Evolutionary conservation across 495 filamentous ascomycete species (phyloP).

Genomic region (Acidiella bohemica): DNA sequence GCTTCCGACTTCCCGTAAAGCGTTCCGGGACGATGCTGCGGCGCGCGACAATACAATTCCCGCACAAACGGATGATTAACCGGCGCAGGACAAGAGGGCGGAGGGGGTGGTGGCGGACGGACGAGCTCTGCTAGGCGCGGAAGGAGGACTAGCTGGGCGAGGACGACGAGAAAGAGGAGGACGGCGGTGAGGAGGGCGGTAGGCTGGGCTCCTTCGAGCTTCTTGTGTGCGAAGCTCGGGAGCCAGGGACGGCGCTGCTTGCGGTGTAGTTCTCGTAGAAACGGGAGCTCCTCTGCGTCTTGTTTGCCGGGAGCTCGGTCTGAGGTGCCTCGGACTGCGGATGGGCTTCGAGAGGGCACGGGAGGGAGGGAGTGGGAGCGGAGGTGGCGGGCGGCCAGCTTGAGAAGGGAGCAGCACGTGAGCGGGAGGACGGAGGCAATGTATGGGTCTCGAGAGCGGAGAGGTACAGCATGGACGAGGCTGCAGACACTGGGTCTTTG

Average conservation of each 20-base stretch:
- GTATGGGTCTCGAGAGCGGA: too few relatives aligned
- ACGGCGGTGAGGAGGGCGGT: conserved; percentile 7
- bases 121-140: conserved; percentile 6
- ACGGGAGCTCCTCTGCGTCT: conserved; percentile 11
- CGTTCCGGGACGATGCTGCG: conserved; percentile 10
- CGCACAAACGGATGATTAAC: conserved; percentile 17
- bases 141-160: conserved; percentile 11
- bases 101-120: conserved; percentile 1
- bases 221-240: neutral
- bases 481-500: too few relatives aligned
- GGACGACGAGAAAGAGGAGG: conserved; percentile 11
- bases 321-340: neutral
- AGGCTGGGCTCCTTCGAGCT: neutral
- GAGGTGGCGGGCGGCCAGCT: conserved; percentile 9
- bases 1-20: conserved; percentile 14
- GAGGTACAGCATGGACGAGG: neutral
- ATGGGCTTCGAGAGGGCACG: conserved; percentile 8
- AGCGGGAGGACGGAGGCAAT: conserved; percentile 1
- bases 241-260: neutral
- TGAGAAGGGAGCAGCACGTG: conserved; percentile 1
- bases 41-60: conserved; percentile 17
- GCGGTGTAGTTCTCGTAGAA: conserved; percentile 10
- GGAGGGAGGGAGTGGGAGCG: conserved; percentile 9
- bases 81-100: conserved; percentile 12
- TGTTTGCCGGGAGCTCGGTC: neutral